These are phyloP conservation scores for Digitaria exilis DNA, from an alignment of 202 grass and related monocot species.

Conservation along the genomic window DNA sequence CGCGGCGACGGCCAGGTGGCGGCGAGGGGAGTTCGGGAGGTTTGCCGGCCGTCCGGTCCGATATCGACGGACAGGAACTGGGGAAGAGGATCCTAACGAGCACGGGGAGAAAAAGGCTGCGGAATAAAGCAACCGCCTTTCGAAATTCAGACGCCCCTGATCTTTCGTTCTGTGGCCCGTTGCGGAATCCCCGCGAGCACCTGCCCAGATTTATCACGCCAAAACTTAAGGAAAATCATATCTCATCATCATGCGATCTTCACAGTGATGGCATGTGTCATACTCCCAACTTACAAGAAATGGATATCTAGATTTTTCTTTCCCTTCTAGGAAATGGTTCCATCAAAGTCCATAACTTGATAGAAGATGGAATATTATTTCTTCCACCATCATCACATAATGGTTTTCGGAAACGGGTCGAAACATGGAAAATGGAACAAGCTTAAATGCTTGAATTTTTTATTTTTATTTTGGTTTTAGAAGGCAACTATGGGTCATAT, in stretches of 20 bases:
- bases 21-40: background rate
- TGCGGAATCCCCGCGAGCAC: background rate
- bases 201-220: background rate
- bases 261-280: background rate
- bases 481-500: too few relatives aligned
- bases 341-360: too few relatives aligned
- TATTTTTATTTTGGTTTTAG: too few relatives aligned
- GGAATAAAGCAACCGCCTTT: slow-evolving; percentile 34
- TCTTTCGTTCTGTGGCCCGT: background rate
- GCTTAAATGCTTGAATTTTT: too few relatives aligned
- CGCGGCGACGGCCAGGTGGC: slow-evolving; percentile 40
- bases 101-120: slow-evolving; percentile 23
- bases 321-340: too few relatives aligned
- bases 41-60: background rate
- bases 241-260: background rate
- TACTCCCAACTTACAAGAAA: background rate
- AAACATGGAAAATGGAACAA: too few relatives aligned
- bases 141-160: slow-evolving; percentile 16
- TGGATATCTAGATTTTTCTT: background rate
- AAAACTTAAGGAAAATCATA: background rate
- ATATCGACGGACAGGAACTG: background rate
- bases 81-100: slow-evolving; percentile 16
- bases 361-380: background rate
- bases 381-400: background rate
- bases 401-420: background rate